Conservation (phyloP, 2,329 filamentous ascomycete species). For the Ceratocystis cubensis region DNA sequence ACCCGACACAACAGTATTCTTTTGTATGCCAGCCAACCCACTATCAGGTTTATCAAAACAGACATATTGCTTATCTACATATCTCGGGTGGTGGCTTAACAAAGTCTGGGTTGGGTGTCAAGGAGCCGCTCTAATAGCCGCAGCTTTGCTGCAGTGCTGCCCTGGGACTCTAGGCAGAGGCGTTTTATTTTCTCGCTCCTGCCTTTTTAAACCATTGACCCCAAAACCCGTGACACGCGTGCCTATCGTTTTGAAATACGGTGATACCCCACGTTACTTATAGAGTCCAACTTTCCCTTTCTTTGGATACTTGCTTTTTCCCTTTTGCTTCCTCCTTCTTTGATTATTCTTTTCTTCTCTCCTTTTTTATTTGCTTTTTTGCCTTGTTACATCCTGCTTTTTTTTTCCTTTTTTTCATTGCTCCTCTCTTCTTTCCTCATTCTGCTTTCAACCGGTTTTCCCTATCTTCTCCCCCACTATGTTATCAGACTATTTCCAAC, state of each 20-base stretch:
- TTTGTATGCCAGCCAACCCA: too few species aligned
- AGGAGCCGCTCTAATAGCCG: too few species aligned
- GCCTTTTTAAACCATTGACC: background rate
- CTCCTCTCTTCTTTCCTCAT: background rate
- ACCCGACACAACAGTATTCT: too few species aligned
- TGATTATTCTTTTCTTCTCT: background rate
- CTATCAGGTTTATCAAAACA: too few species aligned
- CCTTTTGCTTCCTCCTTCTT: background rate
- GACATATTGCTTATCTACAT: too few species aligned
- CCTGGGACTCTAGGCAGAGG: too few species aligned
- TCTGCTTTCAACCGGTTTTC: background rate
- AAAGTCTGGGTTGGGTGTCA: too few species aligned
- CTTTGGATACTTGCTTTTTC: background rate
- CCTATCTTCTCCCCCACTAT: slow-evolving; percentile 4
- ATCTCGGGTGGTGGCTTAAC: too few species aligned
- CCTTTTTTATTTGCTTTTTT: background rate
- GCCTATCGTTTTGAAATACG: background rate
- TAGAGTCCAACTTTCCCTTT: background rate
- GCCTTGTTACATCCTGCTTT: background rate
- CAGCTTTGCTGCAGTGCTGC: too few species aligned
- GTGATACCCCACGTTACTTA: background rate
- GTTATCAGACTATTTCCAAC: slow-evolving; percentile 19
- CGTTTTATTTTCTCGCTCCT: background rate
- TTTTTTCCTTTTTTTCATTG: background rate
- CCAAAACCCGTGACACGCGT: background rate